Evolutionary conservation across 352 stramenopile species (phyloP), one percentile per base, ranked within the genome.

Genomic region (Phytophthora constricta): DNA sequence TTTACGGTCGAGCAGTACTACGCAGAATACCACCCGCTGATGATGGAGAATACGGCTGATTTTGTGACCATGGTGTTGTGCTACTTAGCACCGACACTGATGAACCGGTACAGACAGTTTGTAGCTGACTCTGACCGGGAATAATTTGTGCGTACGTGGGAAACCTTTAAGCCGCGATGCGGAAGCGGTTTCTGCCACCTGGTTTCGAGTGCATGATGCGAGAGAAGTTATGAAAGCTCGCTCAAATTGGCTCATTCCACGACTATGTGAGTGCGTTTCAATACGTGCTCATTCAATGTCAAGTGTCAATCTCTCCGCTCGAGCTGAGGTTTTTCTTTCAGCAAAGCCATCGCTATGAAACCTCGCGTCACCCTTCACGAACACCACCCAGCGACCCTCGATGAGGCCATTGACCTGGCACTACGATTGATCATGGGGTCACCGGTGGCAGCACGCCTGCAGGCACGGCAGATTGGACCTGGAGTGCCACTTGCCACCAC

Each of bases 211-310:
- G 37, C 11, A 7, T 39, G 2, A 10, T 53, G 1, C 28, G 27
- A 2, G 27, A 53, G 23, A 4, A 16, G 7, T 19, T 62, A 0
- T 62, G 55, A 5, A 13, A 19, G 4, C 20, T 34, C 13, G 47
- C 3, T n/a, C 43, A 62, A 14, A 49, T 48, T 10, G 19, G n/a
- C n/a, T n/a, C 9, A 11, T 22, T 47, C 1, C 45, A 54, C n/a
- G 55, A 62, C 20, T 63, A 63, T 17, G 26, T 62, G n/a, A 43
- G 41, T 14, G 56, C 43, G 17, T 63, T 54, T 5, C 45, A 63
- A 16, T 28, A 55, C 22, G 9, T 63, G 20, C 5, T 55, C 1
- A 55, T 55, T 16, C 45, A 55, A 17, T 49, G 56, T 22, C 52
- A 20, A 20, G 5, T 47, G 31, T 28, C 31, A 41, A 62, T 62